Evolutionary conservation across 2,329 filamentous ascomycete species (phyloP), one percentile per base, ranked within the genome.

Genomic region (Colletotrichum incanum): DNA sequence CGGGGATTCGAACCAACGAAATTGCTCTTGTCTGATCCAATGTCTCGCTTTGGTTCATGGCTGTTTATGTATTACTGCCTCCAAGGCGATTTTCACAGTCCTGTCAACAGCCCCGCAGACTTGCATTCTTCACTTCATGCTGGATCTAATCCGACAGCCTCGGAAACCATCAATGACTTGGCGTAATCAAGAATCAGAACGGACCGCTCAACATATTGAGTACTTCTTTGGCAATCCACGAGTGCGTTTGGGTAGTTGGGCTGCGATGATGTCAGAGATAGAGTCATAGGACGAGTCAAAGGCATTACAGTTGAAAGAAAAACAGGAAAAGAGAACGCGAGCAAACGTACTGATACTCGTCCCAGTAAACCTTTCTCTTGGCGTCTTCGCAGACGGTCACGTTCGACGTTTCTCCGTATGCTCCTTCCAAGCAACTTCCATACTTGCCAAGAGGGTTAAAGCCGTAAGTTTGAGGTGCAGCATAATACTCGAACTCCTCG

Each of bases 401-500:
- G n/a, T 70, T 55, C 11, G 59, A 6, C 11, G 65, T 72, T 59
- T 72, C 65, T 39, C 59, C 65, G 54, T 72, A 72, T 28, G 54
- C 59, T 2, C 70, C 65, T 28, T 43, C 31, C 50, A 70, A 31
- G 56, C 65, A 72, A 20, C 70, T 70, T 8, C 70, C 65, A 28
- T 72, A 72, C 47, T 70, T 70, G 3, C 65, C 65, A 23, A 72
- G 47, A 16, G 54, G 58, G 8, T 37, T 34, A 8, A 72, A 72
- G 7, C 70, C 70, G 26, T 70, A 70, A 7, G 39, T 7, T 18
- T 16, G 20, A 11, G 70, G 70, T 11, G 59, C 23, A 9, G 70
- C 65, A 37, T 72, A 70, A 16, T 72, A 72, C 39, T 72, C 60
- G 14, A 70, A 72, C 12, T 70, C 65, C 20, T 72, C 59, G 16